Conservation (phyloP, 2,329 filamentous ascomycete species). For the Neospermospora avenae region DNA sequence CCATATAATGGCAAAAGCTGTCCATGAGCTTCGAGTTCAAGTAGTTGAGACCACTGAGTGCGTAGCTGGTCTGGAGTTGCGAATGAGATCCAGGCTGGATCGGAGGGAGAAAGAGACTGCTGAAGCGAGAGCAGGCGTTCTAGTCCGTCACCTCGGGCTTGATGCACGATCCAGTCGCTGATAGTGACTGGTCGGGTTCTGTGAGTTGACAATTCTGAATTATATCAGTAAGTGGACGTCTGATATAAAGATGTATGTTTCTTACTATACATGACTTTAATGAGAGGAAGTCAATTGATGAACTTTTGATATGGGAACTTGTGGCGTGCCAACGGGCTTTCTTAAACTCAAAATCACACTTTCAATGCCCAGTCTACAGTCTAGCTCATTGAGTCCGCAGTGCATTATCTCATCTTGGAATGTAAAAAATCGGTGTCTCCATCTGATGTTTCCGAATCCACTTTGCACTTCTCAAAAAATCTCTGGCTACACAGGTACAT, state of each 20-base stretch:
- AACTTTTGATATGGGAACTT: background rate
- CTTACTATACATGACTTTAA: background rate
- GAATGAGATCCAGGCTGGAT: slow-evolving; percentile 2
- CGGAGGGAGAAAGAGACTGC: background rate
- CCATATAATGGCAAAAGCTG: slow-evolving; percentile 46
- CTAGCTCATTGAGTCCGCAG: background rate
- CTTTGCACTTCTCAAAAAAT: background rate
- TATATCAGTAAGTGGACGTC: background rate
- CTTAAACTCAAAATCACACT: background rate
- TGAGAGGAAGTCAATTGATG: background rate
- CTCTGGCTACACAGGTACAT: background rate
- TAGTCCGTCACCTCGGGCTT: slow-evolving; percentile 5
- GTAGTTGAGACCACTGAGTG: background rate
- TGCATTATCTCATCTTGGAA: background rate
- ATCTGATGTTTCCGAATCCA: background rate
- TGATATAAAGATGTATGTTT: background rate
- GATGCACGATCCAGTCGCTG: slow-evolving; percentile 3
- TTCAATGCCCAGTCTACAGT: background rate
- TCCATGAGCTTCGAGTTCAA: background rate
- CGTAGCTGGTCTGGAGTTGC: slow-evolving; percentile 5
- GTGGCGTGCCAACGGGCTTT: background rate
- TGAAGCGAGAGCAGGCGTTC: slow-evolving; percentile 1
- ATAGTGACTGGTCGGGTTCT: slow-evolving; percentile 5
- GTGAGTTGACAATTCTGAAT: background rate
- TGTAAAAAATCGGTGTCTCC: background rate